Percentiles rank a stretch among this genome's conserved stretches.
These are phyloP conservation scores for Prunus dulcis DNA, from an alignment of 306 rosid species.

Conservation along the genomic window DNA sequence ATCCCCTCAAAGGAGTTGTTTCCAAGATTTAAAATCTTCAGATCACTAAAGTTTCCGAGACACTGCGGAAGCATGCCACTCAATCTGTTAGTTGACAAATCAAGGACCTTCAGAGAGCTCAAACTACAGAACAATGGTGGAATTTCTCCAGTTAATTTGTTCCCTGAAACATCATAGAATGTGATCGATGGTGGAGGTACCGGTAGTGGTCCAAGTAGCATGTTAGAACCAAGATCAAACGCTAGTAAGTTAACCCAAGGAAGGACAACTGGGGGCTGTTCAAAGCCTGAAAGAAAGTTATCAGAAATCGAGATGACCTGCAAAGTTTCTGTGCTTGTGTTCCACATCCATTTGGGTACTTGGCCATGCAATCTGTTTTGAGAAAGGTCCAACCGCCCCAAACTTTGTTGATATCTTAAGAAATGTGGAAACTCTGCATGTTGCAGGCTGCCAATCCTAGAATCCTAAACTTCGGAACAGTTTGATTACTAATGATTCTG, in stretches of 20 bases:
- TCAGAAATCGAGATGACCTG: background rate
- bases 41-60: background rate
- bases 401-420: background rate
- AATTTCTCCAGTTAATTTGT: background rate
- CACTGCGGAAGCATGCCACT: background rate
- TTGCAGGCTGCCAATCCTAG: background rate
- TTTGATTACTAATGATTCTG: background rate
- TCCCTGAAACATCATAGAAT: background rate
- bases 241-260: background rate
- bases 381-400: rapidly evolving
- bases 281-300: background rate
- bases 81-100: background rate
- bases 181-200: background rate
- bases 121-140: background rate
- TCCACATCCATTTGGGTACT: background rate
- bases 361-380: background rate
- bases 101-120: background rate
- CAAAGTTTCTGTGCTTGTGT: background rate
- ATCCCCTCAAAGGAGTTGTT: background rate
- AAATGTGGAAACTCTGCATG: background rate
- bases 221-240: background rate
- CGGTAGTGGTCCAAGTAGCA: background rate
- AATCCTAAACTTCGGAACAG: background rate
- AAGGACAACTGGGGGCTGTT: background rate
- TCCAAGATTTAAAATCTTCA: background rate